Percentiles rank a stretch among this genome's conserved stretches.
phyloP scores from a whole-genome alignment of 2,329 filamentous ascomycete species.

The Dothideomycetes sp. region DNA sequence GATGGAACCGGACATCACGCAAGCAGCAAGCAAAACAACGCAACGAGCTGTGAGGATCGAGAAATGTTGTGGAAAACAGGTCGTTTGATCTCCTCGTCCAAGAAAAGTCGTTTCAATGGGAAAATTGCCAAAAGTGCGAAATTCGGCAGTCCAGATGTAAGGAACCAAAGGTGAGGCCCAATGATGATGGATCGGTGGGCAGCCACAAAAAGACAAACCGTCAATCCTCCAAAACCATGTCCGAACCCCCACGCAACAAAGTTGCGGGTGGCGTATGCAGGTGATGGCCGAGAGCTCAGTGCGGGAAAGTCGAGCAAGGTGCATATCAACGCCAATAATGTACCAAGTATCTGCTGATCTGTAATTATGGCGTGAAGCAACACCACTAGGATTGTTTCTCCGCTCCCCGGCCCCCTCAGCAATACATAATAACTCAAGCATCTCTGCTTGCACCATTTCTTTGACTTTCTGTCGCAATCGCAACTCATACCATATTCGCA shows the following conservation, averaged over 20 bases:
- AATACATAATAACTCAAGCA: slow-evolving; percentile 3
- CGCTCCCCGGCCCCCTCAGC: neutral
- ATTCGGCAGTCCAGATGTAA: no score
- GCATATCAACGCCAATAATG: slow-evolving; percentile 11
- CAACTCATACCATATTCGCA: slow-evolving; percentile 10
- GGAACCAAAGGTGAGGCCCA: slow-evolving; percentile 1
- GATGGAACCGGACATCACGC: slow-evolving; percentile 10
- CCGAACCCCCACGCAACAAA: slow-evolving; percentile 11
- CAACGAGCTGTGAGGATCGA: no score
- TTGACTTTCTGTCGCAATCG: slow-evolving; percentile 9
- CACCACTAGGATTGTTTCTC: slow-evolving; percentile 5
- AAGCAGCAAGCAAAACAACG: no score
- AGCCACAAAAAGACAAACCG: slow-evolving; percentile 1
- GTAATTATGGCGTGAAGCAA: slow-evolving; percentile 11
- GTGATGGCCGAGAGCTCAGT: slow-evolving; percentile 11
- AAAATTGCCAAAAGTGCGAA: no score
- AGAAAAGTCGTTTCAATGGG: no score
- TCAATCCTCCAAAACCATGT: slow-evolving; percentile 3
- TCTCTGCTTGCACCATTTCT: slow-evolving; percentile 1
- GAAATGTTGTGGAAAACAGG: no score
- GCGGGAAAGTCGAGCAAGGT: slow-evolving; percentile 11
- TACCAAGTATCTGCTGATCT: slow-evolving; percentile 14
- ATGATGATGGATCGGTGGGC: slow-evolving; percentile 2
- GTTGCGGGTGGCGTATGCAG: slow-evolving; percentile 13
- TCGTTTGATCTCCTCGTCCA: no score